phyloP scores from a whole-genome alignment of 768 basidiomycete genomes.

The Mycena capillaripes region DNA sequence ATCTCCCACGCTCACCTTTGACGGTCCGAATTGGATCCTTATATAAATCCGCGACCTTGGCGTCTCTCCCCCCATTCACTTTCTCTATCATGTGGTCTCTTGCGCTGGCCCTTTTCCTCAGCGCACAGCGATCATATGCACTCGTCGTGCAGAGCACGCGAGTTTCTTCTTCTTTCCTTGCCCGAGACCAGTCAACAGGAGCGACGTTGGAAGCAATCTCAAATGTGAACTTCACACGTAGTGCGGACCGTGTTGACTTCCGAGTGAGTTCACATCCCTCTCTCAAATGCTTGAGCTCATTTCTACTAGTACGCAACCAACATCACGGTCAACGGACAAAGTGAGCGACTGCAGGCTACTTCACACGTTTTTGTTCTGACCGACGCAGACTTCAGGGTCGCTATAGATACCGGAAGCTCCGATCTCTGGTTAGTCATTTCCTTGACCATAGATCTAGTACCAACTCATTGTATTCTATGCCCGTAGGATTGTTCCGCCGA shows the following conservation, averaged over 20 bases:
- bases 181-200: neutral
- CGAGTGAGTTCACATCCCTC: neutral
- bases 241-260: neutral
- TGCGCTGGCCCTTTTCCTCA: too few species aligned
- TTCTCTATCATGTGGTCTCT: too few species aligned
- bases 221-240: neutral
- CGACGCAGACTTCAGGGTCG: neutral
- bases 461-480: neutral
- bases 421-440: neutral
- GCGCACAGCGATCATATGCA: neutral
- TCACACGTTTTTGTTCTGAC: neutral
- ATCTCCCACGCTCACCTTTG: too few species aligned
- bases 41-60: too few species aligned
- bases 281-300: neutral
- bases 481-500: neutral
- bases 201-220: neutral
- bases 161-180: neutral
- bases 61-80: too few species aligned
- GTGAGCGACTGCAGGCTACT: neutral
- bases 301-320: neutral
- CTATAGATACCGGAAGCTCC: slow-evolving; percentile 6
- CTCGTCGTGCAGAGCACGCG: neutral
- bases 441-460: neutral
- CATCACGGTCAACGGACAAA: slow-evolving; percentile 9
- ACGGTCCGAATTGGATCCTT: too few species aligned